Conservation (phyloP, 805 yeast genomes). For the Pichia eremophila region DNA sequence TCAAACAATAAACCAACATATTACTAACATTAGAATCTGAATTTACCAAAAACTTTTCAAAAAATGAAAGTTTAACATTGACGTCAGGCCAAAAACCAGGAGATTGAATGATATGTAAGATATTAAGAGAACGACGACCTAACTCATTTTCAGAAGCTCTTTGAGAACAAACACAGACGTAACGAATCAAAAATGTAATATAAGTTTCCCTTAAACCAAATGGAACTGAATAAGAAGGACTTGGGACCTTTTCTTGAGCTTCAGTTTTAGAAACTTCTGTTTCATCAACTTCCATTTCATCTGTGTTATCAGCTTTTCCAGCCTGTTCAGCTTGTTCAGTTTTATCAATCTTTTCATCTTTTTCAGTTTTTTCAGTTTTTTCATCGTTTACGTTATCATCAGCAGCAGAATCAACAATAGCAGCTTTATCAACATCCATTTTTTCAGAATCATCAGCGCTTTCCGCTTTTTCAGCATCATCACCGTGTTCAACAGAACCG, state of each 20-base stretch:
- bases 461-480: neutral
- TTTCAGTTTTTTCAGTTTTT: neutral
- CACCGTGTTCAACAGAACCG: too few species aligned
- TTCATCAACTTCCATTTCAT: neutral
- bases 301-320: neutral
- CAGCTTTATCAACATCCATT: conserved; percentile 1
- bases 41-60: conserved; percentile 76
- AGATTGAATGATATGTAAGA: conserved; percentile 62
- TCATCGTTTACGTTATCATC: neutral
- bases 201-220: conserved; percentile 81
- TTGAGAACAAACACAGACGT: conserved; percentile 77
- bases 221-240: conserved; percentile 46
- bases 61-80: conserved; percentile 74
- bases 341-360: too few species aligned
- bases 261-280: neutral
- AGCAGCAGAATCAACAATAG: too few species aligned
- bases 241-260: conserved; percentile 8
- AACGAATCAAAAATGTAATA: conserved; percentile 78
- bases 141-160: conserved; percentile 76
- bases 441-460: neutral
- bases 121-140: conserved; percentile 73
- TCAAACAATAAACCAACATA: conserved; percentile 69
- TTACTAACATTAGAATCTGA: conserved; percentile 65
- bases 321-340: too few species aligned
- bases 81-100: conserved; percentile 82